Base-by-base conservation (phyloP, 768 basidiomycete genomes). In the Suillus luteus region DNA sequence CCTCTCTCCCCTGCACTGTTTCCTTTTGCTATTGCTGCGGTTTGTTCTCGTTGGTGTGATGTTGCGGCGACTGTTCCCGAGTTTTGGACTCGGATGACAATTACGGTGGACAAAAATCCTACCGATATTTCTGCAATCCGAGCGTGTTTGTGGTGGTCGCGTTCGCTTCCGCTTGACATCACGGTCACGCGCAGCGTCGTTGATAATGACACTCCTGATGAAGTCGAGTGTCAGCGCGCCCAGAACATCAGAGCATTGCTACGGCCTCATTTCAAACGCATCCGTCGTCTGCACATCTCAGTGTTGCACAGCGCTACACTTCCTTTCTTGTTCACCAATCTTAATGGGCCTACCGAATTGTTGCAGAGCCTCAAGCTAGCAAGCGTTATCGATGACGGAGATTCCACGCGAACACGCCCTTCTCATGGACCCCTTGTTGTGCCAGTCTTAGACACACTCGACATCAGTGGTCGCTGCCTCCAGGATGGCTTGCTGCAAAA, bases 31-130 rank as follows among this genome's bases (percentile, higher is more conserved):
- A 2, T 64, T 35, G 66, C 69, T n/a, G 66, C 62, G 6, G 69
- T 70, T 22, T 69, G 69, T 35, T 19, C 57, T 48, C 58, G 66
- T 35, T 69, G 68, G 68, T 51, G 61, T 5, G 69, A 63, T 37
- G 60, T 69, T 14, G 22, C 70, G 55, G 57, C 57, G 35, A 61
- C 27, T 12, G 46, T 62, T n/a, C 60, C 62, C 9, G 66, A 58
- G 24, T 69, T 64, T 60, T 69, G 68, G 69, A 69, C 68, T 37
- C 66, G 69, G 49, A 55, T 62, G 48, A 59, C 70, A 59, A 35
- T 70, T 44, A 68, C 55, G 35, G 54, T 70, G 33, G 69, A 68
- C 48, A 48, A 48, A 24, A 33, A 22, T 17, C 51, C 61, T 41
- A 49, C 51, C 10, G 51, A 51, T 14, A 33, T 52, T 14, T 15